These are phyloP conservation scores for Sisymbrium irio DNA, from an alignment of 345 rosid species.

Conservation along the genomic window DNA sequence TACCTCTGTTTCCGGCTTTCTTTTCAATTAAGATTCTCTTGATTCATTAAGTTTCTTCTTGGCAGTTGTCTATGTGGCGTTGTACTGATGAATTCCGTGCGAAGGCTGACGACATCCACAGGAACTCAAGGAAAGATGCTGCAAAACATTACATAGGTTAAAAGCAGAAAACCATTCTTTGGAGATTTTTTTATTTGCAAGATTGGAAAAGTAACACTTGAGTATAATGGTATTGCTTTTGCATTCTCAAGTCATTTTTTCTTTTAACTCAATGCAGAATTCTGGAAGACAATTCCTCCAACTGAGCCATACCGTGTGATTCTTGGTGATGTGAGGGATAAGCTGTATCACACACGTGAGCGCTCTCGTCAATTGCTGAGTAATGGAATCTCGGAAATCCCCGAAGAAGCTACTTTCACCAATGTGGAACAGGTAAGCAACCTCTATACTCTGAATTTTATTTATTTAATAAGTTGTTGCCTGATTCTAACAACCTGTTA, in stretches of 20 bases:
- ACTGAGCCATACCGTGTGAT: conserved; percentile 94
- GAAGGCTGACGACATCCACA: conserved; percentile 70
- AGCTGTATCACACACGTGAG: conserved; percentile 84
- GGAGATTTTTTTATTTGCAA: neutral
- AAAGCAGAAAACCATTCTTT: neutral
- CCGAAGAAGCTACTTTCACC: conserved; percentile 74
- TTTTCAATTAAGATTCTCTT: neutral
- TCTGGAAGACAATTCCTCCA: conserved; percentile 88
- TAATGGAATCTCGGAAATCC: conserved; percentile 79
- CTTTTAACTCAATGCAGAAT: conserved; percentile 48
- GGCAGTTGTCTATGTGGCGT: conserved; percentile 99
- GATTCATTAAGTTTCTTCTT: conserved; percentile 8
- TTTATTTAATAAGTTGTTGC: neutral
- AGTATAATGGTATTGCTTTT: neutral
- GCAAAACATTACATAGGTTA: conserved; percentile 98
- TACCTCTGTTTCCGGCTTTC: neutral
- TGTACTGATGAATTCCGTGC: conserved; percentile 91
- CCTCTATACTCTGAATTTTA: neutral
- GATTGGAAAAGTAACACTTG: neutral
- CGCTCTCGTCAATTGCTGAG: conserved; percentile 83
- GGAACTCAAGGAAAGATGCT: conserved; percentile 80
- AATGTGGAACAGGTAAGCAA: conserved; percentile 67
- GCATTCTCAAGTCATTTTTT: neutral
- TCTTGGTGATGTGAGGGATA: conserved; percentile 92
- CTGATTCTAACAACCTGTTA: neutral